These are phyloP conservation scores for Ceratocystis huliohia DNA, from an alignment of 2,329 filamentous ascomycete species.

Conservation along the genomic window DNA sequence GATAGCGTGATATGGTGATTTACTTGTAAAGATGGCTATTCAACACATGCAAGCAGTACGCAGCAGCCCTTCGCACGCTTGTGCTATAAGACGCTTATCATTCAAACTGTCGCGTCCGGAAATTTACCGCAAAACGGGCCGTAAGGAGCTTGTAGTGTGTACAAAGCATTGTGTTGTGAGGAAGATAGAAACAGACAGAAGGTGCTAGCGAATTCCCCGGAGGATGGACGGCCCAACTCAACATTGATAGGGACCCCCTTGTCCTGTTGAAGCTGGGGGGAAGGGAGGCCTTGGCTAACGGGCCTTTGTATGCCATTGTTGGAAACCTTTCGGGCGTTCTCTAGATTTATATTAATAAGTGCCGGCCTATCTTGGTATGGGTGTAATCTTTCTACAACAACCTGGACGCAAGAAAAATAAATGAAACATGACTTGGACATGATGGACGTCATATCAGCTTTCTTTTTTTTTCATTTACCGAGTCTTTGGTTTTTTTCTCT, in stretches of 20 bases:
- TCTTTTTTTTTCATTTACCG: not conserved
- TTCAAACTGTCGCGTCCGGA: not conserved
- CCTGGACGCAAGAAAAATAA: no score
- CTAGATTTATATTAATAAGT: no score
- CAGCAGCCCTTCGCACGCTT: not conserved
- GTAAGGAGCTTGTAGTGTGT: not conserved
- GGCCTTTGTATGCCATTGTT: not conserved
- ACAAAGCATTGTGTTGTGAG: conserved; percentile 1
- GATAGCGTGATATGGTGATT: not conserved
- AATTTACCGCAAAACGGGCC: conserved; percentile 10
- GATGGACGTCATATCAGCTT: not conserved
- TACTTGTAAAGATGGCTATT: not conserved
- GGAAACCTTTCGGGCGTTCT: not conserved
- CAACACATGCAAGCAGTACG: not conserved
- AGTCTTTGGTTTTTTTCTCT: not conserved
- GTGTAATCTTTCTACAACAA: no score
- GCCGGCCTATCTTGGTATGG: no score
- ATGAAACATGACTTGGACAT: no score
- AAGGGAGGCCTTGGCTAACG: not conserved
- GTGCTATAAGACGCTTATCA: not conserved
- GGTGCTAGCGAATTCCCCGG: not conserved
- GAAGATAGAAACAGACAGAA: not conserved
- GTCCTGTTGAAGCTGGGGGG: not conserved
- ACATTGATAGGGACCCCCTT: not conserved
- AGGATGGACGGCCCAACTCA: not conserved